Evolutionary conservation across 2,329 filamentous ascomycete species (phyloP).

Genomic region (Colletotrichum spinosum): DNA sequence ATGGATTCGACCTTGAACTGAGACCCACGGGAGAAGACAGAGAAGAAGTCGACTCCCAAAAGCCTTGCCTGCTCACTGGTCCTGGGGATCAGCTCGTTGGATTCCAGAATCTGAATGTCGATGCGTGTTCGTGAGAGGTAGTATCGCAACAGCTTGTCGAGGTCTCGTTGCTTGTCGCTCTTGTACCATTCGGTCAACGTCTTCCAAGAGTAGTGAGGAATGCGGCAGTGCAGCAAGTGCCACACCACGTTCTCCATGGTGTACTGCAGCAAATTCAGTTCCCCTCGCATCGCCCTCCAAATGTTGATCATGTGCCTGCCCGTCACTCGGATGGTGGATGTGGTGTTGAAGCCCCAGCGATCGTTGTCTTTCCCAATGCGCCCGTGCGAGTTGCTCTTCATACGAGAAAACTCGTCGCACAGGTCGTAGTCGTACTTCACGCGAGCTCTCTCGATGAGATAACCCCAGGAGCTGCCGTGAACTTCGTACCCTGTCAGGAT

Average conservation of each 20-base stretch:
- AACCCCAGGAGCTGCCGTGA: conserved; percentile 94
- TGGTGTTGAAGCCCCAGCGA: conserved; percentile 93
- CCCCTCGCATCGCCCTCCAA: conserved; percentile 95
- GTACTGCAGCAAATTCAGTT: conserved; percentile 91
- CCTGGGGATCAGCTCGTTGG: conserved; percentile 87
- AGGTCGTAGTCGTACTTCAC: conserved; percentile 90
- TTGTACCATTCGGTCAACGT: conserved; percentile 87
- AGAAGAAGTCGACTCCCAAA: conserved; percentile 95
- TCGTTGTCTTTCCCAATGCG: conserved; percentile 89
- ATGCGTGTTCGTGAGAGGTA: conserved; percentile 81
- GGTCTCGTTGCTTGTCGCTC: conserved; percentile 73
- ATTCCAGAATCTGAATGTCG: conserved; percentile 90
- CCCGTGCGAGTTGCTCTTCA: conserved; percentile 85
- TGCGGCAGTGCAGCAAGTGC: conserved; percentile 86
- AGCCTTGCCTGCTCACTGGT: conserved; percentile 95
- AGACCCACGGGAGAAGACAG: conserved; percentile 92
- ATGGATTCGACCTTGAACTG: conserved; percentile 99
- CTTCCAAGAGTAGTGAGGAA: conserved; percentile 86
- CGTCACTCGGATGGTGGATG: conserved; percentile 91
- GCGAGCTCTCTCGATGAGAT: conserved; percentile 88
- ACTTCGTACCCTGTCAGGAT: conserved; percentile 96
- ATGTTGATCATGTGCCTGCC: conserved; percentile 97
- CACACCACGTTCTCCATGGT: conserved; percentile 97
- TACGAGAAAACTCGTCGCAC: conserved; percentile 90
- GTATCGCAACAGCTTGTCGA: conserved; percentile 82